Evolutionary conservation across 148 eudicot species (phyloP).

Genomic region (Nepenthes mirabilis): DNA sequence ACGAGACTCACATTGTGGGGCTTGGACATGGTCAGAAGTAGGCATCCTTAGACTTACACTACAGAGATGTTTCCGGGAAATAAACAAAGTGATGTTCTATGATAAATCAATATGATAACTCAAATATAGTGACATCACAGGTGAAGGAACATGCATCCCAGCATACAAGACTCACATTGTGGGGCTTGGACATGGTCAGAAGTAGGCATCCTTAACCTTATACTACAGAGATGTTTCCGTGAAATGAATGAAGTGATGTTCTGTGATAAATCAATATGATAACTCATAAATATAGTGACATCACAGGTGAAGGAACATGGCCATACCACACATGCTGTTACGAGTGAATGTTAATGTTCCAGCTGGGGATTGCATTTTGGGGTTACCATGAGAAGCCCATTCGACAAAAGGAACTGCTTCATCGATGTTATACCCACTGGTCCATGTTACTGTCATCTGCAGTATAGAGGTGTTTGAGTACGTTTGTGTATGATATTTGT

Average conservation of each 20-base stretch:
- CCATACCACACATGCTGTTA: conserved; percentile 68
- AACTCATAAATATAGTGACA: background rate
- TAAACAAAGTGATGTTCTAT: too few relatives aligned
- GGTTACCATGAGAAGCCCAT: conserved; percentile 40
- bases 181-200: too few relatives aligned
- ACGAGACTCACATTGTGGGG: too few relatives aligned
- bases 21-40: too few relatives aligned
- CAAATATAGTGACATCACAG: background rate
- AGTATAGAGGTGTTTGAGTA: background rate
- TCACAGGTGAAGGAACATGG: background rate
- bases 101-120: background rate
- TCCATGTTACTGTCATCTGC: conserved; percentile 92
- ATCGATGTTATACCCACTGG: conserved; percentile 75
- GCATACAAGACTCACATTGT: too few relatives aligned
- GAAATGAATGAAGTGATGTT: too few relatives aligned
- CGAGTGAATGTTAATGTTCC: conserved; percentile 69
- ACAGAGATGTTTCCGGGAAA: too few relatives aligned
- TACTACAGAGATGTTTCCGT: too few relatives aligned
- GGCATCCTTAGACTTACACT: too few relatives aligned
- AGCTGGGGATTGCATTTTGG: conserved; percentile 36
- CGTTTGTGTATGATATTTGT: too few relatives aligned
- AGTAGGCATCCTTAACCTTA: too few relatives aligned
- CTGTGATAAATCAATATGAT: background rate
- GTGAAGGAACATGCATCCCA: background rate
- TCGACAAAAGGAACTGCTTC: conserved; percentile 72